Percentiles rank a stretch among this genome's conserved stretches.
Evolutionary conservation across 345 rosid genomes (phyloP).

Genomic region (Punica granatum): DNA sequence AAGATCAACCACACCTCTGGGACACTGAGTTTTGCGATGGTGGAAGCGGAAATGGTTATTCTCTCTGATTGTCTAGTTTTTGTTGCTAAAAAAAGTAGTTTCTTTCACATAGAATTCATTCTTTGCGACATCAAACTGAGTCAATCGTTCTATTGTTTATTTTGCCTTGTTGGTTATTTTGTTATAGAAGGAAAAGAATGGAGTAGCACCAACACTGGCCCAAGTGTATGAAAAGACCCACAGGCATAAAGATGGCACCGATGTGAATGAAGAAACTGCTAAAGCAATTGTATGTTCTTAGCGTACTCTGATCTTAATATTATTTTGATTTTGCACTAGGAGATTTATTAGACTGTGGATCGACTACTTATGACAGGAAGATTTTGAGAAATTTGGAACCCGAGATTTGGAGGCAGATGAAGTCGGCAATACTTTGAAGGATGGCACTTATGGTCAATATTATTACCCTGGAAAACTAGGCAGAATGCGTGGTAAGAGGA

Average conservation of each 20-base stretch:
- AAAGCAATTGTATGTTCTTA: constrained; percentile 7
- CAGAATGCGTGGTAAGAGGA: not conserved
- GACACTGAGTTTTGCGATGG: constrained; percentile 6
- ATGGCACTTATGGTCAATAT: not conserved
- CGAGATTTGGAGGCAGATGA: not conserved
- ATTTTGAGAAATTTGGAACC: not conserved
- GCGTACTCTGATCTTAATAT: not conserved
- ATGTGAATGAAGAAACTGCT: constrained; percentile 9
- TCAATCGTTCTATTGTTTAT: not conserved
- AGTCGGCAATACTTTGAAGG: not conserved
- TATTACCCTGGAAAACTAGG: not conserved
- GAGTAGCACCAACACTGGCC: constrained; percentile 1
- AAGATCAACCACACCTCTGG: constrained; percentile 10
- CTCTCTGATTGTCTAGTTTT: not conserved
- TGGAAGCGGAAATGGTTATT: constrained; percentile 9
- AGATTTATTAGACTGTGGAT: not conserved
- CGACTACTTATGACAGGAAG: not conserved
- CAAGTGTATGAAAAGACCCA: constrained; percentile 10
- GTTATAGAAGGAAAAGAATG: constrained; percentile 3
- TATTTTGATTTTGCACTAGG: too few species aligned
- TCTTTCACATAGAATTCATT: not conserved
- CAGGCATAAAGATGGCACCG: constrained; percentile 12
- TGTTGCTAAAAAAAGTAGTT: not conserved
- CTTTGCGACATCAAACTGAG: not conserved
- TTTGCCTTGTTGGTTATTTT: not conserved